These are phyloP conservation scores for Hanseniaspora jakobsenii DNA, from an alignment of 805 yeast species.

Conservation along the genomic window DNA sequence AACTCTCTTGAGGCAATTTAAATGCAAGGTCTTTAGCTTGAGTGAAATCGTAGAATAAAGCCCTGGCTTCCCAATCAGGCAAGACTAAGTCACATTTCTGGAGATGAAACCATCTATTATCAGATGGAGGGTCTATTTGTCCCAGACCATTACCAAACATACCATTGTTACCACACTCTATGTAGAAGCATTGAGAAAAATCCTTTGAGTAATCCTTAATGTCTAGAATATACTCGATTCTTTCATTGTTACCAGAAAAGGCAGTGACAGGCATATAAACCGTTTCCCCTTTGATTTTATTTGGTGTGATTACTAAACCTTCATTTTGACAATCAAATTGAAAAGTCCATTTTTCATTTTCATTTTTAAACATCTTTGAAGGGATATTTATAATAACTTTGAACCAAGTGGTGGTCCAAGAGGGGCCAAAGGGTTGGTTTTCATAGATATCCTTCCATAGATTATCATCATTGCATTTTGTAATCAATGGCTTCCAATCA, in stretches of 20 bases:
- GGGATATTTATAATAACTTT: conserved; percentile 44
- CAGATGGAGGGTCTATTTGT: conserved; percentile 55
- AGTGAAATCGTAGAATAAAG: conserved; percentile 70
- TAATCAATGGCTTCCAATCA: conserved; percentile 25
- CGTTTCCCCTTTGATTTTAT: conserved; percentile 29
- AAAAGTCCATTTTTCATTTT: conserved; percentile 43
- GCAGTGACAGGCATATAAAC: conserved; percentile 59
- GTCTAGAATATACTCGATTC: conserved; percentile 46
- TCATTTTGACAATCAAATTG: conserved; percentile 84
- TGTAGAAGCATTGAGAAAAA: conserved; percentile 47
- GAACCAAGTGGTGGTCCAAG: conserved; percentile 97
- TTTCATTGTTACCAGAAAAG: conserved; percentile 61
- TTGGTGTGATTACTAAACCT: conserved; percentile 59
- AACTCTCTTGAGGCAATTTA: conserved; percentile 58
- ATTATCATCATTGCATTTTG: conserved; percentile 49
- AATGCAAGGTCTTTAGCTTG: conserved; percentile 84
- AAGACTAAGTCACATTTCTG: conserved; percentile 63
- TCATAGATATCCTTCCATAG: conserved; percentile 47
- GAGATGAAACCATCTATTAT: conserved; percentile 58
- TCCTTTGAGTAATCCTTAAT: conserved; percentile 36
- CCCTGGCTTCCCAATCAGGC: conserved; percentile 71
- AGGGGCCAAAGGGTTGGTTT: conserved; percentile 79
- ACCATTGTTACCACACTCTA: conserved; percentile 88
- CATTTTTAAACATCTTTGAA: conserved; percentile 24
- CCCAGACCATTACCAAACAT: conserved; percentile 72